Base-by-base conservation (phyloP, 78 protist genomes). In the Emiliania huxleyi region DNA sequence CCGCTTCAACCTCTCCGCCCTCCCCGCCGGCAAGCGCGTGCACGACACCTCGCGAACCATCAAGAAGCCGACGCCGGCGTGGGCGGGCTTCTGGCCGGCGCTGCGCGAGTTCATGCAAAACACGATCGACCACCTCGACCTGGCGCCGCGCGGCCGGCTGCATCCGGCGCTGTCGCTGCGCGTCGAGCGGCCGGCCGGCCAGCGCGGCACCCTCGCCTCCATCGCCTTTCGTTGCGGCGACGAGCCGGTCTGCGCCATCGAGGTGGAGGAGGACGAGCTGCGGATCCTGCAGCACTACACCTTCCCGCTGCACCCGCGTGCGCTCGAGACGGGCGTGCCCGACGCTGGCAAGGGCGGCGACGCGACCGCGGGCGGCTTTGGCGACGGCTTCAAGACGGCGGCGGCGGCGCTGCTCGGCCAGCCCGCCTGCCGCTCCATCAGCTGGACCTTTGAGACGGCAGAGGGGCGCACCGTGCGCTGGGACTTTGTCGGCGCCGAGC, bases 341-440 rank as follows among this genome's bases (percentile, higher is more conserved):
- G 79, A 69, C 79, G 2, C 79, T 12, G 5, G 29, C 40, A 69
- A 69, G 79, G 42, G 79, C 42, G 40, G 40, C 42, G 79, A 3
- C 26, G 26, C 18, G 69, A n/a, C 42, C 42, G 79, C 79, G 15
- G 69, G 69, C 26, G 79, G 79, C 35, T 69, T 69, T 40, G 79
- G 79, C 79, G 79, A 69, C 40, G 79, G 79, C 21, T 69, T 69
- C 79, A 69, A 69, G 79, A n/a, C 79, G 35, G 79, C 79, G 42
- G 1, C 3, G 8, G 40, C 12, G 25, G 79, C 79, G 40, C 79
- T 69, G 40, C 79, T 69, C 79, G 79, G 38, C 2, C 79, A 6
- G 40, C 79, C 79, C 11, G 79, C 35, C 15, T 4, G 15, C 26
- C 2, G 79, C 79, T 11, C 23, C 55, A 12, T 69, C 15, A 19